Conservation (phyloP, 2,329 filamentous ascomycete genomes). For the Ophiostoma ips region DNA sequence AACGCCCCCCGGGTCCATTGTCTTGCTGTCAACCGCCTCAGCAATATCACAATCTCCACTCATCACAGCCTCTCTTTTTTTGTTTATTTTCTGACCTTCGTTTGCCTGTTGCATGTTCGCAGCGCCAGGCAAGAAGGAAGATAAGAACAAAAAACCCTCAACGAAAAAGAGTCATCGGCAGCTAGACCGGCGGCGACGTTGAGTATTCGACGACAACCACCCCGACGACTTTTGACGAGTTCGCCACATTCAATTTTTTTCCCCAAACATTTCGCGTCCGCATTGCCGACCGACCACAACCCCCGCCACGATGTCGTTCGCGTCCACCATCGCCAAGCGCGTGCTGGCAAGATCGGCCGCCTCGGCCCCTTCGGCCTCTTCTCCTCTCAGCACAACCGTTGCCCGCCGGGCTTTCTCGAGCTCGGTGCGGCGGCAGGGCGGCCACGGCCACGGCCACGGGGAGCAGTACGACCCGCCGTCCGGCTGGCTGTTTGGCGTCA, state of each 20-base stretch:
- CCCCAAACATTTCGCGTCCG: too few species aligned
- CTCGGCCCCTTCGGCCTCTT: not conserved
- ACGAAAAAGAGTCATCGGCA: not conserved
- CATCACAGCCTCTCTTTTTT: not conserved
- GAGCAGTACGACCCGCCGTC: conserved; percentile 77
- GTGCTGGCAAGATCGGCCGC: not conserved
- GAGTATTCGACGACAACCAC: not conserved
- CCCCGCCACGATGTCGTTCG: conserved; percentile 2
- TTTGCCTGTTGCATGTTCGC: not conserved
- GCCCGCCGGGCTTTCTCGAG: conserved; percentile 10
- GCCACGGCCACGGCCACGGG: conserved; percentile 53
- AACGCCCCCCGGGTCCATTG: not conserved
- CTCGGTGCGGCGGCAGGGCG: conserved; percentile 16
- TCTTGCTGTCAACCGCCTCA: not conserved
- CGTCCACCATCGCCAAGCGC: conserved; percentile 6
- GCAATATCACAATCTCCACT: conserved; percentile 2
- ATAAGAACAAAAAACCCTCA: conserved; percentile 7
- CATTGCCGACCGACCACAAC: too few species aligned
- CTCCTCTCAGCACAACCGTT: not conserved
- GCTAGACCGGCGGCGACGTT: not conserved
- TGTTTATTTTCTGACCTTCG: not conserved
- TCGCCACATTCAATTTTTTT: not conserved
- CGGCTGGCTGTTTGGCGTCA: conserved; percentile 88
- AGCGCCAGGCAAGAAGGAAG: not conserved
- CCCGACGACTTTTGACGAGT: not conserved